Percentiles rank a stretch among this genome's conserved stretches.
Evolutionary conservation across 805 yeast genomes (phyloP).

Genomic region (Starmera quercuum): DNA sequence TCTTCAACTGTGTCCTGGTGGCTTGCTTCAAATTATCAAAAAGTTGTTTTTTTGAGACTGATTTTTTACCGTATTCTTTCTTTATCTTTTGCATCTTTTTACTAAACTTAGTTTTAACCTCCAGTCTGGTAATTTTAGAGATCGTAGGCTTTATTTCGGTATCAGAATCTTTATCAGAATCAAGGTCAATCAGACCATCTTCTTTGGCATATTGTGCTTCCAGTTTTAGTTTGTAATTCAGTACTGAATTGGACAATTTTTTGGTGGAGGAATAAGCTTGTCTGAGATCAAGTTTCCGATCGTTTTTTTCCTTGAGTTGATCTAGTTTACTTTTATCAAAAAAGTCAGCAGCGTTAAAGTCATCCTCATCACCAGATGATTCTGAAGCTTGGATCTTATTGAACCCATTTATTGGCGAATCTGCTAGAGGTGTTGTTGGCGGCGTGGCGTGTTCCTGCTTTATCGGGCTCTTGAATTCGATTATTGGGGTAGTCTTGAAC

Average conservation of each 20-base stretch:
- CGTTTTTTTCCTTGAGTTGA: not conserved
- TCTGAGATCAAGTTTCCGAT: too few species aligned
- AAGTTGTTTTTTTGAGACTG: constrained; percentile 21
- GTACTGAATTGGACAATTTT: not conserved
- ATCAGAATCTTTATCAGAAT: constrained; percentile 13
- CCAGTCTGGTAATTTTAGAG: constrained; percentile 27
- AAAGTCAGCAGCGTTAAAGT: constrained; percentile 5
- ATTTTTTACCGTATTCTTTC: constrained; percentile 2
- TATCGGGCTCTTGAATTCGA: constrained; percentile 1
- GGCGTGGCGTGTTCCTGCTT: constrained; percentile 3
- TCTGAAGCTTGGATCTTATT: constrained; percentile 5
- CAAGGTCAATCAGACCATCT: not conserved
- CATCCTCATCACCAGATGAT: constrained; percentile 7
- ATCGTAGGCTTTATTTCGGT: constrained; percentile 14
- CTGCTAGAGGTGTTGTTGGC: constrained; percentile 7
- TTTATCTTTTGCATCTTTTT: constrained; percentile 9
- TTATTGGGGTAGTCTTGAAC: constrained; percentile 8
- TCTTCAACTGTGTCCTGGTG: constrained; percentile 41
- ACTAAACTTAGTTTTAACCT: constrained; percentile 26
- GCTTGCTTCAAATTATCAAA: constrained; percentile 32
- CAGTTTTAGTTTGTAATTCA: not conserved
- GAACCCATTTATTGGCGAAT: constrained; percentile 2
- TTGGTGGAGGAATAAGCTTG: not conserved
- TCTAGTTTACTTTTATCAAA: not conserved
- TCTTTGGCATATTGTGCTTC: constrained; percentile 3